Evolutionary conservation across 768 basidiomycete species (phyloP), one percentile per base, ranked within the genome.

Genomic region (Macrocybe gigantea): DNA sequence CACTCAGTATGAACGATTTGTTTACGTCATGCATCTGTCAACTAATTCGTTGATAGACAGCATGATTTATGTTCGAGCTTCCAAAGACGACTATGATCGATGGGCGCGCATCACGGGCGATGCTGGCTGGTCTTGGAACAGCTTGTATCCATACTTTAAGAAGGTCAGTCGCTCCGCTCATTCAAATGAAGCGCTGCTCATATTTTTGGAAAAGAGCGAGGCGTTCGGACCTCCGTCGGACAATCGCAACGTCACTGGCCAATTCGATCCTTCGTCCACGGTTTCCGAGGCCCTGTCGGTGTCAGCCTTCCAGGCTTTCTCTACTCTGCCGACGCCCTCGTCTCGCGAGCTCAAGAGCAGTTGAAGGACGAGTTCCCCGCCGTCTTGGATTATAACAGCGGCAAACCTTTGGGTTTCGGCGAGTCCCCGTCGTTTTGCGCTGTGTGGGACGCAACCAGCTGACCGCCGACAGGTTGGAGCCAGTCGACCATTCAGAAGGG

Each of bases 81-180:
- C 59, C 1, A 34, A 51, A 7, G 57, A 61, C 12, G 66, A 69
- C 47, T 69, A 54, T 37, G 58, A 69, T 43, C 60, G 62, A 11
- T 62, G 52, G 36, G 67, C 67, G 1, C 43, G 38, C 2, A 34
- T 60, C 14, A 60, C 64, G 5, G 57, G 59, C 0, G 66, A 69
- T 44, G 13, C 46, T 2, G 67, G 67, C 8, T 69, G 66, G 67
- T 63, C 60, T 5, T 68, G 67, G 66, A 49, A 61, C 5, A 45
- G 35, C 11, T 39, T 68, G 4, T 49, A 57, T n/a, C 58, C 49
- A 1, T 67, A 64, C 41, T 54, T 61, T 42, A 40, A 46, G 35
- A 59, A 53, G 41, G 41, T 41, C 22, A 5, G 6, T 9, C 11
- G 22, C 14, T 41, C 7, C n/a, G 1, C 15, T 41, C 7, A 12